Evolutionary conservation across 139 green algal species (phyloP).

Genomic region (Coelastrella sp.): DNA sequence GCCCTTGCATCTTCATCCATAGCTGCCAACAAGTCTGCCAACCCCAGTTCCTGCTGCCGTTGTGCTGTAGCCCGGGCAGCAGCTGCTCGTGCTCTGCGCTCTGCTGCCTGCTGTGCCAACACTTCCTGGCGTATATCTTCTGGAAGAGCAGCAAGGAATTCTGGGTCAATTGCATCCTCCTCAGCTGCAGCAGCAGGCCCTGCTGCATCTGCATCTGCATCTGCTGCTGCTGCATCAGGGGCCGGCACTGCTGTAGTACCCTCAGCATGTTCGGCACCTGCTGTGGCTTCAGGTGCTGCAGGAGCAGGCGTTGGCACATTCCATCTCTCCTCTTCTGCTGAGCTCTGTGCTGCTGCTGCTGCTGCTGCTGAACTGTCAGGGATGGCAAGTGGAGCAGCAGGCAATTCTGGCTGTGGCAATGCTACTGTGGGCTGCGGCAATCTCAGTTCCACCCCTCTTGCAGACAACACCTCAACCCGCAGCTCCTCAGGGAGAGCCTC

Average conservation of each 20-base stretch:
- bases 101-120: conserved; percentile 80
- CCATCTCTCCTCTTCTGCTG: background rate
- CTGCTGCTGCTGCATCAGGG: conserved; percentile 25
- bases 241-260: background rate
- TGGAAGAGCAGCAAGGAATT: conserved; percentile 95
- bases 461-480: conserved; percentile 70
- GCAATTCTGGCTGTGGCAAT: background rate
- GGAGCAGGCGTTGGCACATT: background rate
- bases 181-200: conserved; percentile 50
- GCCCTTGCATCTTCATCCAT: conserved; percentile 34
- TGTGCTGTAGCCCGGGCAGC: conserved; percentile 18
- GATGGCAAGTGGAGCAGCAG: background rate
- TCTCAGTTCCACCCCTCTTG: conserved; percentile 62
- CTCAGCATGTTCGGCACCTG: conserved; percentile 4
- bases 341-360: background rate
- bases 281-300: background rate
- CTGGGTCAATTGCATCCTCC: conserved; percentile 82
- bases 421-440: conserved; percentile 11
- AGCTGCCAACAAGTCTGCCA: conserved; percentile 36
- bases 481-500: conserved; percentile 82
- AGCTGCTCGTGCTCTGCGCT: conserved; percentile 41
- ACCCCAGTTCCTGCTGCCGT: conserved; percentile 36
- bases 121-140: conserved; percentile 94
- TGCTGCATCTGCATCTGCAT: background rate
- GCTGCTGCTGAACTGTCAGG: background rate